Evolutionary conservation across 1,284 basidiomycete species (phyloP).

Genomic region (Phlebopus sp.): DNA sequence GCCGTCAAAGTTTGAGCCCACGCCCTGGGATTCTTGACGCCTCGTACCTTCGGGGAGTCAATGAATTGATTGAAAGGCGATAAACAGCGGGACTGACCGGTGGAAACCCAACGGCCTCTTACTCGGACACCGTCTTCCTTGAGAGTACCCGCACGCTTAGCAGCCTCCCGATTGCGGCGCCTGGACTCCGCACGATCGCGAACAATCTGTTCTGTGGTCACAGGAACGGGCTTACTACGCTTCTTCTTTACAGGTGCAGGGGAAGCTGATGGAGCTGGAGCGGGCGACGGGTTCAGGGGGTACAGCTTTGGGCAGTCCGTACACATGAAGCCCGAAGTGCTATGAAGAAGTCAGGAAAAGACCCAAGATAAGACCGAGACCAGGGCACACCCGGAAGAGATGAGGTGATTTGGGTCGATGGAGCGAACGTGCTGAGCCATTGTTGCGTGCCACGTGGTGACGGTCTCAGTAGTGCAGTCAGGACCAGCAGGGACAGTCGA

Average conservation of each 20-base stretch:
- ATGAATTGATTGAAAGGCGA: slow-evolving; percentile 1
- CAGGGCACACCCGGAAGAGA: slow-evolving; percentile 53
- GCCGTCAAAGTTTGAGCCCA: slow-evolving; percentile 56
- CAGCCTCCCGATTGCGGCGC: slow-evolving; percentile 34
- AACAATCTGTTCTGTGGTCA: slow-evolving; percentile 45
- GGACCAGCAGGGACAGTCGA: slow-evolving; percentile 46
- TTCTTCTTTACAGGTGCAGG: slow-evolving; percentile 35
- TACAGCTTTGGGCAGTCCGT: slow-evolving; percentile 56
- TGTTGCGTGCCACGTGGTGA: slow-evolving; percentile 55
- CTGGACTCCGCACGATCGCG: slow-evolving; percentile 44
- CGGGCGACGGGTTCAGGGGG: slow-evolving; percentile 32
- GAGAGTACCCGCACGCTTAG: slow-evolving; percentile 27
- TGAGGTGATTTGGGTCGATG: slow-evolving; percentile 62
- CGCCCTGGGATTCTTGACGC: slow-evolving; percentile 37
- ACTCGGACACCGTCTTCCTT: slow-evolving; percentile 45
- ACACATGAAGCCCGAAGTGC: slow-evolving; percentile 59
- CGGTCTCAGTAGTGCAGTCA: slow-evolving; percentile 45
- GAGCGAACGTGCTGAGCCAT: slow-evolving; percentile 44
- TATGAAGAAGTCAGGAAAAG: slow-evolving; percentile 22
- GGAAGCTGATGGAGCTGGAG: slow-evolving; percentile 40
- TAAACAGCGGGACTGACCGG: slow-evolving; percentile 36
- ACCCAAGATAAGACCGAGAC: neutral
- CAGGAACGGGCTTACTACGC: slow-evolving; percentile 33
- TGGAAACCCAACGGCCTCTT: slow-evolving; percentile 58
- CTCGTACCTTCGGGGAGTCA: slow-evolving; percentile 37